These are phyloP conservation scores for Monilinia aucupariae DNA, from an alignment of 2,329 filamentous ascomycete genomes.

Conservation along the genomic window DNA sequence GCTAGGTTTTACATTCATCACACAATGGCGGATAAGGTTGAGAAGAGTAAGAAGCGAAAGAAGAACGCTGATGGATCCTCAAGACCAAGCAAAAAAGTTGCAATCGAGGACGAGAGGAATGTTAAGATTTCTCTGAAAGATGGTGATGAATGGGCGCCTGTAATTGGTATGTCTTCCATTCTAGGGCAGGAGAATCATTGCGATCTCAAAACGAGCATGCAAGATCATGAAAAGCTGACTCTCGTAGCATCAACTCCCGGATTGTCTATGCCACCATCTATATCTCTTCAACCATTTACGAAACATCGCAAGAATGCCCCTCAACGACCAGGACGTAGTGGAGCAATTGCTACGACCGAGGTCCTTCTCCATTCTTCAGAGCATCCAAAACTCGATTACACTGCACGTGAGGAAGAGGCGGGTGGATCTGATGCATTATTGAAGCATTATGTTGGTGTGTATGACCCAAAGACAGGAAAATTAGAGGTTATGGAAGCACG, in stretches of 20 bases:
- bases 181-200: not conserved
- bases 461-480: slow-evolving; percentile 54
- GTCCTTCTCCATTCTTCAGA: slow-evolving; percentile 53
- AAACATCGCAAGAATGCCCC: slow-evolving; percentile 30
- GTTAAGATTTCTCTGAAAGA: slow-evolving; percentile 45
- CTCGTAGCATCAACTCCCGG: slow-evolving; percentile 35
- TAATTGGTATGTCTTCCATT: slow-evolving; percentile 43
- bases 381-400: slow-evolving; percentile 56
- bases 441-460: slow-evolving; percentile 61
- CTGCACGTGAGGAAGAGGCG: slow-evolving; percentile 47
- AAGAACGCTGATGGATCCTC: slow-evolving; percentile 39
- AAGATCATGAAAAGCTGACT: not conserved
- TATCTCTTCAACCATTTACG: slow-evolving; percentile 34
- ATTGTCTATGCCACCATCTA: slow-evolving; percentile 33
- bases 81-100: slow-evolving; percentile 49
- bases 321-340: slow-evolving; percentile 24
- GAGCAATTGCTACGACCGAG: slow-evolving; percentile 38
- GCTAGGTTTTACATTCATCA: not conserved
- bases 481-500: slow-evolving; percentile 58
- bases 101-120: slow-evolving; percentile 38
- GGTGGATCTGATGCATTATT: slow-evolving; percentile 42
- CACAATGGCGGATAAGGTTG: slow-evolving; percentile 30
- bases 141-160: slow-evolving; percentile 45
- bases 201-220: not conserved
- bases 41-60: slow-evolving; percentile 46